These are phyloP conservation scores for Omphalea diandra DNA, from an alignment of 441 rosid genomes.

Conservation along the genomic window DNA sequence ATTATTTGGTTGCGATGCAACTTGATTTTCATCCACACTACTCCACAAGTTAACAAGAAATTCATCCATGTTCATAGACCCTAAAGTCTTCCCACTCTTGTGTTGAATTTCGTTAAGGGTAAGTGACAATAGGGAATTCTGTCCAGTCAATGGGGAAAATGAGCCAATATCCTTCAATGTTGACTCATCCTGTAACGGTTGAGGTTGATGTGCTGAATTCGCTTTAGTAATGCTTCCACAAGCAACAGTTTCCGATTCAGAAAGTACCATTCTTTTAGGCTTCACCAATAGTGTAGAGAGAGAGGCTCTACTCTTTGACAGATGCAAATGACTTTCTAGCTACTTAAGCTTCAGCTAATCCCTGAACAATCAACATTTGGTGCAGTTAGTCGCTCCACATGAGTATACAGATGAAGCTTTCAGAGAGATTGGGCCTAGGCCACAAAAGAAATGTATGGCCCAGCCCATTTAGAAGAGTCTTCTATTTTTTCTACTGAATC, in stretches of 20 bases:
- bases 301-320: too few relatives aligned
- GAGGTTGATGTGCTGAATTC: conserved; percentile 13
- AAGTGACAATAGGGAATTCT: conserved; percentile 55
- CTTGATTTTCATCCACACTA: conserved; percentile 39
- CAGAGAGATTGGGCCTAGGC: neutral
- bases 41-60: conserved; percentile 64
- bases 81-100: conserved; percentile 66
- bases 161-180: conserved; percentile 31
- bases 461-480: too few relatives aligned
- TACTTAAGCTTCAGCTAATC: conserved; percentile 3
- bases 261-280: conserved; percentile 32
- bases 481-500: too few relatives aligned
- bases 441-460: neutral
- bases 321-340: too few relatives aligned
- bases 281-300: neutral
- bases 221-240: conserved; percentile 22
- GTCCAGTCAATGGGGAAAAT: conserved; percentile 37
- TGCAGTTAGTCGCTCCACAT: neutral
- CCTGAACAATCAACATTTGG: neutral
- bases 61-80: conserved; percentile 82
- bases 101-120: conserved; percentile 76
- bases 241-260: conserved; percentile 27
- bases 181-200: conserved; percentile 28
- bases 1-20: conserved; percentile 23
- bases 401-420: too few relatives aligned